These are phyloP conservation scores for Gautieria morchelliformis DNA, from an alignment of 768 basidiomycete species.

Conservation along the genomic window DNA sequence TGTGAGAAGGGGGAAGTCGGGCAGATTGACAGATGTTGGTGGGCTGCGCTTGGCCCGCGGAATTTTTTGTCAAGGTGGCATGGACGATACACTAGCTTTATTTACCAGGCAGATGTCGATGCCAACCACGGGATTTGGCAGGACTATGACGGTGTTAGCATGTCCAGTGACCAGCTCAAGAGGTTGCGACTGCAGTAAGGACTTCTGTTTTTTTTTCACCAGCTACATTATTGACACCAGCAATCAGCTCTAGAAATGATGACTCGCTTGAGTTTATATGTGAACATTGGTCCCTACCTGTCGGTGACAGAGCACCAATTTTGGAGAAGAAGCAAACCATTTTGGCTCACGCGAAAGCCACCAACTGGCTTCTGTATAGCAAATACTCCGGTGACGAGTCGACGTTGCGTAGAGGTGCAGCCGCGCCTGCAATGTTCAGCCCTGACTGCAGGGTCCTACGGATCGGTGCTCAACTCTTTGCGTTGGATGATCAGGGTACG, in stretches of 20 bases:
- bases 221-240: not conserved
- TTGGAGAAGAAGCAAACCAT: not conserved
- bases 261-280: not conserved
- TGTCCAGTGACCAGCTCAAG: not conserved
- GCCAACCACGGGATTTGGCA: not conserved
- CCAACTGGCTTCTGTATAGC: not conserved
- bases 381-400: not conserved
- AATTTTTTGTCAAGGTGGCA: constrained; percentile 18
- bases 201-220: not conserved
- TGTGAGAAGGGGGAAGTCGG: constrained; percentile 20
- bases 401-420: not conserved
- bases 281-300: not conserved
- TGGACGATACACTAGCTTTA: not conserved
- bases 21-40: constrained; percentile 23
- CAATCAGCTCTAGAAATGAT: not conserved
- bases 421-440: constrained; percentile 2
- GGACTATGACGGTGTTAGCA: not conserved
- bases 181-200: not conserved
- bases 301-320: not conserved
- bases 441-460: not conserved
- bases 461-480: constrained; percentile 3
- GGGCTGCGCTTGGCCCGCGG: constrained; percentile 16
- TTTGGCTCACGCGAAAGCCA: not conserved
- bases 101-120: not conserved
- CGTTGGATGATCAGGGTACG: not conserved